phyloP scores from a whole-genome alignment of 352 stramenopile species.

The Globisporangium takayamanum region DNA sequence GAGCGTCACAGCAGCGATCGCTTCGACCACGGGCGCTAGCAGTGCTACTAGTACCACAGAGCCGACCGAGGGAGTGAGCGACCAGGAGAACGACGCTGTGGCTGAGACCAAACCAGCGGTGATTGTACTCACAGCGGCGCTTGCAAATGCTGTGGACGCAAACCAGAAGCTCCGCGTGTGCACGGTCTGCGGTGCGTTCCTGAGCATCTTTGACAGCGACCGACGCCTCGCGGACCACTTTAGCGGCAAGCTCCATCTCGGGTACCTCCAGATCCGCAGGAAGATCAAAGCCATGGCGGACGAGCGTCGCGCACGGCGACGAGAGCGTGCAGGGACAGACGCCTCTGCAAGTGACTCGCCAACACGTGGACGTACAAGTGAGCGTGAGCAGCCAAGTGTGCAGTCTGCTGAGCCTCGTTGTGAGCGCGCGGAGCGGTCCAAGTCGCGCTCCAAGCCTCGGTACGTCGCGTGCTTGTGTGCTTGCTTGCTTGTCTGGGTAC shows the following conservation, averaged over 20 bases:
- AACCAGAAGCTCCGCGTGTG: conserved; percentile 87
- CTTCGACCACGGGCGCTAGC: neutral
- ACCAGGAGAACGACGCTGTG: neutral
- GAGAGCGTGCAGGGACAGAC: conserved; percentile 5
- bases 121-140: neutral
- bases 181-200: conserved; percentile 87
- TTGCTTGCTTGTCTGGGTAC: neutral
- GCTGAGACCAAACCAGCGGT: no score
- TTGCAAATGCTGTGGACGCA: conserved; percentile 19
- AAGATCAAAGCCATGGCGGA: conserved; percentile 75
- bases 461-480: neutral
- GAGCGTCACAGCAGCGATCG: neutral
- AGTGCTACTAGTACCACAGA: no score
- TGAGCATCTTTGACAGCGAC: conserved; percentile 91
- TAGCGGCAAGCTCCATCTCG: conserved; percentile 87
- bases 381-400: conserved; percentile 6
- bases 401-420: conserved; percentile 1
- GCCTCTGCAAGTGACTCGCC: conserved; percentile 4
- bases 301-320: conserved; percentile 21
- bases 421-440: conserved; percentile 17
- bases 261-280: conserved; percentile 84
- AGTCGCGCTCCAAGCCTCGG: conserved; percentile 18
- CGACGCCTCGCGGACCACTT: conserved; percentile 86
- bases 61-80: neutral
- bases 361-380: neutral